Evolutionary conservation across 192 early-diverging fungal species (phyloP).

Genomic region (Coemansia interrupta): DNA sequence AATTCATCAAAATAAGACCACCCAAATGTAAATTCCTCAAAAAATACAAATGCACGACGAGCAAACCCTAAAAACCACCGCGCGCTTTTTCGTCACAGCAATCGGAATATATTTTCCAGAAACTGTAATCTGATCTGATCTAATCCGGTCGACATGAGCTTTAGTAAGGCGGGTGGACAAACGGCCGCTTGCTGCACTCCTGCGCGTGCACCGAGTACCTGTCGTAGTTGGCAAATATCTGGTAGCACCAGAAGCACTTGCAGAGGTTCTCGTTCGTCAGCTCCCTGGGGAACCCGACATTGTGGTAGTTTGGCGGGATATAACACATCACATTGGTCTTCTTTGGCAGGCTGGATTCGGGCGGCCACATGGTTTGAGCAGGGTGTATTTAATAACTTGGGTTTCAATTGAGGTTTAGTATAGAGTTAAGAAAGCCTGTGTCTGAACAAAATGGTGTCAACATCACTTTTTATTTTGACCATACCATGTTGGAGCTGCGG

Average conservation of each 20-base stretch:
- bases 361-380: slow-evolving; percentile 19
- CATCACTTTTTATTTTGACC: too few species aligned
- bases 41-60: too few species aligned
- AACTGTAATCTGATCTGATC: background rate
- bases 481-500: too few species aligned
- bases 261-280: slow-evolving; percentile 11
- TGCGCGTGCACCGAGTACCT: slow-evolving; percentile 22
- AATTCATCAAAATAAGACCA: background rate
- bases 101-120: too few species aligned
- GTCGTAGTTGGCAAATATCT: slow-evolving; percentile 14
- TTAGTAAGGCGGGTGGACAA: slow-evolving; percentile 27
- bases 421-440: too few species aligned
- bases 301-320: slow-evolving; percentile 18
- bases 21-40: background rate
- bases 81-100: background rate
- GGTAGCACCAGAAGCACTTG: slow-evolving; percentile 32
- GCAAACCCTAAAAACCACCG: too few species aligned
- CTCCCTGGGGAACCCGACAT: slow-evolving; percentile 16
- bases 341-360: slow-evolving; percentile 4
- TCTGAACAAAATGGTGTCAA: too few species aligned
- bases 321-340: slow-evolving; percentile 9
- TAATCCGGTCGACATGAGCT: background rate
- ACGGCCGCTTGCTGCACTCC: slow-evolving; percentile 23
- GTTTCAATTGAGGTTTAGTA: background rate
- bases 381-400: slow-evolving; percentile 1